Percentiles rank a stretch among this genome's conserved stretches.
phyloP scores from a whole-genome alignment of 768 basidiomycete species.

The Floccularia luteovirens region DNA sequence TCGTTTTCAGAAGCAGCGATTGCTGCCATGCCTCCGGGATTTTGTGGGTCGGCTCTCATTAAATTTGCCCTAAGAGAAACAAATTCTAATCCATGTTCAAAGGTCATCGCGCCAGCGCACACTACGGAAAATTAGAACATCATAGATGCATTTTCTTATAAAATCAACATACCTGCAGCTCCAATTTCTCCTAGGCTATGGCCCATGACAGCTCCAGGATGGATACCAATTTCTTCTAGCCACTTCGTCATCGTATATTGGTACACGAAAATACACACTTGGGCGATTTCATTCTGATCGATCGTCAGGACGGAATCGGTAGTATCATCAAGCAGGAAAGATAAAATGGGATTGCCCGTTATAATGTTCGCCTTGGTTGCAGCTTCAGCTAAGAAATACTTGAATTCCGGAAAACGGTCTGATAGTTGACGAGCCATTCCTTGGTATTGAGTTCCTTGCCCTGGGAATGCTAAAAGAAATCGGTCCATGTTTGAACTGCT shows the following conservation, averaged over 20 bases:
- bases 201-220: conserved; percentile 23
- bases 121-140: conserved; percentile 1
- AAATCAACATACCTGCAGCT: conserved; percentile 19
- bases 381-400: conserved; percentile 15
- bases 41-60: neutral
- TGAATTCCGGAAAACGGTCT: conserved; percentile 19
- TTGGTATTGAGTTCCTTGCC: conserved; percentile 27
- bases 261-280: conserved; percentile 28
- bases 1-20: neutral
- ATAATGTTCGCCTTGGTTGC: conserved; percentile 17
- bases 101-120: conserved; percentile 1
- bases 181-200: conserved; percentile 30
- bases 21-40: conserved; percentile 2
- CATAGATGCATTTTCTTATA: neutral
- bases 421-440: conserved; percentile 26
- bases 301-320: conserved; percentile 14
- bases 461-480: conserved; percentile 24
- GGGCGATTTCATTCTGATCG: conserved; percentile 22
- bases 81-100: neutral
- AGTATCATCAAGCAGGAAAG: conserved; percentile 18
- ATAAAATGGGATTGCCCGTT: conserved; percentile 18
- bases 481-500: conserved; percentile 4
- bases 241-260: conserved; percentile 24
- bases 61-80: neutral
- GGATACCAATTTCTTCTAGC: conserved; percentile 18